Evolutionary conservation across 2,329 filamentous ascomycete species (phyloP), one percentile per base, ranked within the genome.

Genomic region (Pseudocercospora ulei): DNA sequence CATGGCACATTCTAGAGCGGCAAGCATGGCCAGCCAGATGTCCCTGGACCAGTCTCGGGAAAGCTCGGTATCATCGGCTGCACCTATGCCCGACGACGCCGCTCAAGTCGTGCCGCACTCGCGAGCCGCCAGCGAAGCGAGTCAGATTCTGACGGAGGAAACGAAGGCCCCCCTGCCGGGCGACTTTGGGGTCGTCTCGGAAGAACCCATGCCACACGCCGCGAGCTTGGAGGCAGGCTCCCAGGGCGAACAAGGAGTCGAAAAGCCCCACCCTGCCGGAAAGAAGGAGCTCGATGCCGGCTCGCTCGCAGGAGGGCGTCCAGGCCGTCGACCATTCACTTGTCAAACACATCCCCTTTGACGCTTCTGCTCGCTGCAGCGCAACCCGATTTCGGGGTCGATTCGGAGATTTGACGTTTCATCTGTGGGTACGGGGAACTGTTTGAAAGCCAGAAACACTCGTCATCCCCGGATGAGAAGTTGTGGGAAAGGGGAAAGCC

Each of bases 11-110:
- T 44, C 41, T 2, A 29, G 41, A 18, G 41, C 41, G 2, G 24
- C 31, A 18, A 44, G 37, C 18, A 23, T 44, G 31, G 41, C 41
- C 3, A 33, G 30, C 9, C 30, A 33, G 14, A 20, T 33, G 30
- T 33, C 30, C 3, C 23, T 22, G n/a, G 30, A 13, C 4, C 20
- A 33, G 30, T 12, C 17, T n/a, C 12, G 9, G 11, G 19, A 16
- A 17, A 12, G 12, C 1, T 31, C 28, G 1, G 16, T 31, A 9
- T 18, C 28, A 4, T 31, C 28, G 6, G 28, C 28, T 16, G 17
- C 16, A 11, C 30, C 30, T 6, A 33, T 33, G 30, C 30, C 30
- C 7, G 30, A 33, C n/a, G 18, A 33, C 14, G 30, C 30, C 7
- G 30, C 23, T 12, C 11, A 23, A 5, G 18, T 23, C 6, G 18